phyloP scores from a whole-genome alignment of 2,329 filamentous ascomycete species.

The Penicillium sp. region DNA sequence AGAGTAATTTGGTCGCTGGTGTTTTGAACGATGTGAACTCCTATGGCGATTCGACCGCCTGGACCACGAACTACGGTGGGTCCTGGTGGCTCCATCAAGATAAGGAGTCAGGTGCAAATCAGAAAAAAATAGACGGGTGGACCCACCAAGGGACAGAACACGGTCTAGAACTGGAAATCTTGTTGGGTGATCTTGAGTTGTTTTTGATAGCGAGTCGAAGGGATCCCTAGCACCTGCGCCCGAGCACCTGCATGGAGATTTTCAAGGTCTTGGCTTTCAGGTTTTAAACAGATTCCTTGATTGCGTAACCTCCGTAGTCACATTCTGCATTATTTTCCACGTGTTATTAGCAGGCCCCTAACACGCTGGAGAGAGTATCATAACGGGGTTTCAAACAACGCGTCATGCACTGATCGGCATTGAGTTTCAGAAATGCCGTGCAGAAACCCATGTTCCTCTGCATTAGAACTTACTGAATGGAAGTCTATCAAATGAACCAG shows the following conservation, averaged over 20 bases:
- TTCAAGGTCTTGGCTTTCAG: background rate
- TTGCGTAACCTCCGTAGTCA: background rate
- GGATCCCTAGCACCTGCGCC: background rate
- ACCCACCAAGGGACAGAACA: background rate
- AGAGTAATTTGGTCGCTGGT: background rate
- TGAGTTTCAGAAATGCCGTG: background rate
- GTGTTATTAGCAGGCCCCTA: background rate
- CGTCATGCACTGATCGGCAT: background rate
- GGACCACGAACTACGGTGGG: background rate
- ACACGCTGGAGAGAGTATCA: background rate
- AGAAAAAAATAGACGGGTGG: background rate
- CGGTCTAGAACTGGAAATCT: background rate
- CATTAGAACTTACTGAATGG: too few species aligned
- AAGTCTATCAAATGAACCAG: background rate
- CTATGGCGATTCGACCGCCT: background rate
- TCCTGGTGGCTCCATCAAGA: background rate
- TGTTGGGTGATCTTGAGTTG: background rate
- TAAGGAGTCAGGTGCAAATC: background rate
- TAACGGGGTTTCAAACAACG: background rate
- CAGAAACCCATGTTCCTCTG: background rate
- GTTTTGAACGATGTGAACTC: background rate
- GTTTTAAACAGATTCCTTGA: background rate
- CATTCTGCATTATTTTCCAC: background rate
- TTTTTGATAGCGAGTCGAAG: background rate
- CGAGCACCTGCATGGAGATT: background rate